A percentile compares a stretch with the other conserved stretches of the same genome.
Evolutionary conservation across 176 grass and related monocot genomes (phyloP).

Genomic region (Pontederia crassipes): DNA sequence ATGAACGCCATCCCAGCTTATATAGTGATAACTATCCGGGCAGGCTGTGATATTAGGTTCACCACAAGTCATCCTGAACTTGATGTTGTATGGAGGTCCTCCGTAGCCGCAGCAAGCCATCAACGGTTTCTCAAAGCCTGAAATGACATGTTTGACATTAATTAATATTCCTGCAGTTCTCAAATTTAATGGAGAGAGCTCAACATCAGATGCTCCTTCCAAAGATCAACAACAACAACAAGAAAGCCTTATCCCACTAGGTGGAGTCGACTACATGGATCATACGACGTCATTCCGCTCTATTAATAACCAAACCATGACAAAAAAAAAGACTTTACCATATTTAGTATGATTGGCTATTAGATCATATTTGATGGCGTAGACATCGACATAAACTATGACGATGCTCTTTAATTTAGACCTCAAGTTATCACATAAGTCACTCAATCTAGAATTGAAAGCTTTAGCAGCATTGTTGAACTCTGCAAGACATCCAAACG

Average conservation of each 20-base stretch:
- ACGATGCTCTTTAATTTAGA: conserved; percentile 8
- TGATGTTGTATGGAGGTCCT: conserved; percentile 9
- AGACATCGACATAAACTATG: conserved; percentile 42
- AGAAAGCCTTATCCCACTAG: too few species aligned
- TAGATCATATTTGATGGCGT: conserved; percentile 46
- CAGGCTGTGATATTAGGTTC: not conserved
- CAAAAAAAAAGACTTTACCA: conserved; percentile 4
- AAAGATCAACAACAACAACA: not conserved
- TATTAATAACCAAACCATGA: too few species aligned
- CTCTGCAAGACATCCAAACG: not conserved
- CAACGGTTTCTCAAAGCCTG: conserved; percentile 35
- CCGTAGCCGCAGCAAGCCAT: conserved; percentile 41
- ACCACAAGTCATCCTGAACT: not conserved
- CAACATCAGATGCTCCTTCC: not conserved
- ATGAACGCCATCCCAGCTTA: conserved; percentile 27
- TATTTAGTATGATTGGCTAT: conserved; percentile 40
- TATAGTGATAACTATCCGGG: not conserved
- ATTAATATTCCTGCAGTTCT: not conserved
- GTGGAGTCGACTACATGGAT: too few species aligned
- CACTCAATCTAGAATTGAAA: conserved; percentile 29
- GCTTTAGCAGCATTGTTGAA: conserved; percentile 3
- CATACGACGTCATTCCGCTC: too few species aligned
- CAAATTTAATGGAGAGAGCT: too few species aligned
- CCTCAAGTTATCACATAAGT: conserved; percentile 20
- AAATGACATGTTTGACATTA: not conserved